Percentiles rank a stretch among this genome's conserved stretches.
Conservation (phyloP, 2,329 filamentous ascomycete species). For the Stemphylium lycopersici region DNA sequence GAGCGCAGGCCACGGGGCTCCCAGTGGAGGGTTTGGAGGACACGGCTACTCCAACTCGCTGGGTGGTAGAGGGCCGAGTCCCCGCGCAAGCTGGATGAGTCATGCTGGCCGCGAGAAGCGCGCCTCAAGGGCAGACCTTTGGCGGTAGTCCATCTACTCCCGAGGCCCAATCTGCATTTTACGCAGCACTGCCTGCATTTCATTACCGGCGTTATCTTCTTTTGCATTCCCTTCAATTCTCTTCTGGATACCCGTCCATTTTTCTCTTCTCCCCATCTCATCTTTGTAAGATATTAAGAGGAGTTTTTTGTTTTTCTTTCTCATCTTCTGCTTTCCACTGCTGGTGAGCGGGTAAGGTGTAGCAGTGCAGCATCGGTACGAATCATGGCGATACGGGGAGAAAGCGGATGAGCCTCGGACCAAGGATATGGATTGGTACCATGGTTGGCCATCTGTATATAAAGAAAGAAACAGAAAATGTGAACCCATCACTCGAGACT, state of each 20-base stretch:
- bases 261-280: conserved; percentile 5
- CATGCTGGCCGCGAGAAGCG: conserved; percentile 42
- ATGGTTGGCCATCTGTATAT: conserved; percentile 5
- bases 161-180: neutral
- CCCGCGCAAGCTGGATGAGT: conserved; percentile 42
- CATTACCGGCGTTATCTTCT: neutral
- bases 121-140: conserved; percentile 44
- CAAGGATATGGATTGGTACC: conserved; percentile 2
- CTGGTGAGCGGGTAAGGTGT: conserved; percentile 1
- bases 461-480: conserved; percentile 4
- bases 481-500: neutral
- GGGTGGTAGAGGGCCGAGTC: conserved; percentile 26
- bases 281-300: conserved; percentile 14
- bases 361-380: conserved; percentile 4
- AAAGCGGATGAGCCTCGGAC: conserved; percentile 2
- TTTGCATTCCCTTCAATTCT: conserved; percentile 10
- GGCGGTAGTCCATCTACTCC: conserved; percentile 31
- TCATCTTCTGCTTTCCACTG: neutral
- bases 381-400: conserved; percentile 5
- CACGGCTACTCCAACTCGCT: conserved; percentile 37
- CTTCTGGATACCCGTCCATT: conserved; percentile 24
- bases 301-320: conserved; percentile 9
- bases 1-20: conserved; percentile 39
- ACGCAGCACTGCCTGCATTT: neutral
- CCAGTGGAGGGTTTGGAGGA: conserved; percentile 30